Conservation (phyloP, 1,284 basidiomycete genomes). For the Pseudozyma thailandica region DNA sequence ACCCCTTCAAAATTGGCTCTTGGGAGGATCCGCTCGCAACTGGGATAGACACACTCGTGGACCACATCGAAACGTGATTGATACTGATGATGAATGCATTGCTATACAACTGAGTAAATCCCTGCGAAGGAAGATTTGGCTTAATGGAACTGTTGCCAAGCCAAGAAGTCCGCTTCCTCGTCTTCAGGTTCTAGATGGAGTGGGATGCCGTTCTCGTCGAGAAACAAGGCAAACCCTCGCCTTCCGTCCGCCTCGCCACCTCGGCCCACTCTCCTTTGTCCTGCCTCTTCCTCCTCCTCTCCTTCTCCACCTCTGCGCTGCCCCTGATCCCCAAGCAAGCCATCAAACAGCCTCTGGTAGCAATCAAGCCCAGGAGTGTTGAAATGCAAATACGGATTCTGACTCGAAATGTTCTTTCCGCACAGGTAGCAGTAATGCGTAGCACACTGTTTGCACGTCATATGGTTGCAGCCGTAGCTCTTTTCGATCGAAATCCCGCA, state of each 20-base stretch:
- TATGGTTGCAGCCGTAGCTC: slow-evolving; percentile 53
- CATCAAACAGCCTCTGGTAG: slow-evolving; percentile 45
- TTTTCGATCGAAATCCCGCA: slow-evolving; percentile 49
- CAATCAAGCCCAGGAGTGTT: slow-evolving; percentile 39
- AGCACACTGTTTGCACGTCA: slow-evolving; percentile 50
- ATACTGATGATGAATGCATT: too few species aligned
- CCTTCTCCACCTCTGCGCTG: slow-evolving; percentile 6
- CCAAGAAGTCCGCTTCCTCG: slow-evolving; percentile 30
- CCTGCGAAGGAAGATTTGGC: too few species aligned
- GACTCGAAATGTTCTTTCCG: slow-evolving; percentile 36
- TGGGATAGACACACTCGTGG: too few species aligned
- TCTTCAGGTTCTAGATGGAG: slow-evolving; percentile 28
- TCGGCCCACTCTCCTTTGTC: neutral
- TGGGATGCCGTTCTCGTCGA: slow-evolving; percentile 36
- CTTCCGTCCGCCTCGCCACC: slow-evolving; percentile 4
- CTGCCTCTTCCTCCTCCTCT: neutral
- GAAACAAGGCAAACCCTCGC: slow-evolving; percentile 21
- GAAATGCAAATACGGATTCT: slow-evolving; percentile 49
- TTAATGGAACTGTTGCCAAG: slow-evolving; percentile 33
- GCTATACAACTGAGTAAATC: too few species aligned
- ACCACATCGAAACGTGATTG: too few species aligned
- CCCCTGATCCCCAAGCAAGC: slow-evolving; percentile 30
- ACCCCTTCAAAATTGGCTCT: too few species aligned
- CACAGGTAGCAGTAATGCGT: slow-evolving; percentile 55
- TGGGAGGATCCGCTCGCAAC: too few species aligned